These are phyloP conservation scores for Micromonas pusilla DNA, from an alignment of 139 green algal species.

Conservation along the genomic window DNA sequence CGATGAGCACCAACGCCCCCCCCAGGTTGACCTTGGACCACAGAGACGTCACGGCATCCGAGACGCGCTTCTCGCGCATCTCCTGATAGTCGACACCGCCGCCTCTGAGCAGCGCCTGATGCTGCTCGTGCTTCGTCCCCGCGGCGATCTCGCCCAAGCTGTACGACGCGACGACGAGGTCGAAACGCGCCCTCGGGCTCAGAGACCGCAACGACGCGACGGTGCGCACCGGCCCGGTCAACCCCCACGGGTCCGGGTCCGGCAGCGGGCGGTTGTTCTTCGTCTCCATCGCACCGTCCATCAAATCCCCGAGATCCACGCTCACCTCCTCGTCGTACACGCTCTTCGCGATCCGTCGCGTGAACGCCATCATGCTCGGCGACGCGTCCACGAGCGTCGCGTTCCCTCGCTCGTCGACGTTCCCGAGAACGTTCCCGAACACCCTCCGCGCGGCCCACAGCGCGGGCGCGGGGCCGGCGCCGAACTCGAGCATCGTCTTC, in stretches of 20 bases:
- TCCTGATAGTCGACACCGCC: neutral
- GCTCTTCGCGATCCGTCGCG: neutral
- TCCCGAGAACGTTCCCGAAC: neutral
- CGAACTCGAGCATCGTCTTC: constrained; percentile 7
- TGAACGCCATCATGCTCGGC: constrained; percentile 5
- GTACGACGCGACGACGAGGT: neutral
- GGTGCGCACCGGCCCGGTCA: neutral
- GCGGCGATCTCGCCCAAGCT: neutral
- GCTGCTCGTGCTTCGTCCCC: neutral
- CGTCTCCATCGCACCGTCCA: neutral
- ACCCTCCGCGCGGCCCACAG: neutral
- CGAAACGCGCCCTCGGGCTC: neutral
- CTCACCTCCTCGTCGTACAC: neutral
- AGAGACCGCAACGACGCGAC: neutral
- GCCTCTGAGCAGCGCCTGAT: neutral
- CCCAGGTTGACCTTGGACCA: neutral
- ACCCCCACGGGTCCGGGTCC: neutral
- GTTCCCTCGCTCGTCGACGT: neutral
- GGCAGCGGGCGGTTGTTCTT: neutral
- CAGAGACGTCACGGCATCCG: neutral
- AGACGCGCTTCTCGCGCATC: neutral
- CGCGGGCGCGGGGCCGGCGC: neutral
- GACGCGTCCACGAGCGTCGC: constrained; percentile 7
- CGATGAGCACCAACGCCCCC: neutral
- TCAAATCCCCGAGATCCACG: neutral